These are phyloP conservation scores for Leccinum boreale DNA, from an alignment of 768 basidiomycete species.

Conservation along the genomic window DNA sequence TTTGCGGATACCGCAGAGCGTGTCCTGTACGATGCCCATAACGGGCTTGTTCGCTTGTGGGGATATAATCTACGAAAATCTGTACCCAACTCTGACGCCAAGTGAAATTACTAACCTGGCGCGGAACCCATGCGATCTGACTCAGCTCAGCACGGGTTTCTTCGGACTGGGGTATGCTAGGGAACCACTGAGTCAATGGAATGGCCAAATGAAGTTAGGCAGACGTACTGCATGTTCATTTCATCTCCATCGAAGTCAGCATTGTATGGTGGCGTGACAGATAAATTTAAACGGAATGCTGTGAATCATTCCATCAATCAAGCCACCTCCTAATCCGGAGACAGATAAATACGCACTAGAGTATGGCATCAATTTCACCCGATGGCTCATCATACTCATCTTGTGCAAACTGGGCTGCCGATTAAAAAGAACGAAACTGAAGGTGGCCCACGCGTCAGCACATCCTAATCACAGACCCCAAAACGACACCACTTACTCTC, in stretches of 20 bases:
- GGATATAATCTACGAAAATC: slow-evolving; percentile 77
- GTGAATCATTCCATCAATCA: slow-evolving; percentile 16
- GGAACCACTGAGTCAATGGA: slow-evolving; percentile 7
- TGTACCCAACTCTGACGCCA: not conserved
- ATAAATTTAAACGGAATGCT: slow-evolving; percentile 98
- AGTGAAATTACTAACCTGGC: slow-evolving; percentile 58
- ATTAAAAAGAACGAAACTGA: slow-evolving; percentile 67
- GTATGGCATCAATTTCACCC: slow-evolving; percentile 95
- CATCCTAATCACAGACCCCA: not conserved
- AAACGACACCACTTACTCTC: slow-evolving; percentile 71
- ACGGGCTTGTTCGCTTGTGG: slow-evolving; percentile 99
- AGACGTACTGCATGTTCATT: slow-evolving; percentile 99
- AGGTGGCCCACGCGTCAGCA: slow-evolving; percentile 2
- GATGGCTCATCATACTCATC: slow-evolving; percentile 99
- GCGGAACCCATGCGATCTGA: slow-evolving; percentile 97
- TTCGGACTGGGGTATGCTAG: slow-evolving; percentile 93
- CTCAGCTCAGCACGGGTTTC: slow-evolving; percentile 98
- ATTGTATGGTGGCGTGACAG: slow-evolving; percentile 98
- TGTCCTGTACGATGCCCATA: slow-evolving; percentile 99
- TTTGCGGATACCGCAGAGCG: slow-evolving; percentile 95
- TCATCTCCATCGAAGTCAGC: slow-evolving; percentile 99
- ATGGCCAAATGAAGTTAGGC: not conserved
- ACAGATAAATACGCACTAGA: slow-evolving; percentile 64
- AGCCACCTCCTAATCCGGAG: not conserved
- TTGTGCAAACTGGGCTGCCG: slow-evolving; percentile 98